Percentiles rank a stretch among this genome's conserved stretches.
Conservation (phyloP, 176 grass and related monocot genomes). For the Chloris gayana region DNA sequence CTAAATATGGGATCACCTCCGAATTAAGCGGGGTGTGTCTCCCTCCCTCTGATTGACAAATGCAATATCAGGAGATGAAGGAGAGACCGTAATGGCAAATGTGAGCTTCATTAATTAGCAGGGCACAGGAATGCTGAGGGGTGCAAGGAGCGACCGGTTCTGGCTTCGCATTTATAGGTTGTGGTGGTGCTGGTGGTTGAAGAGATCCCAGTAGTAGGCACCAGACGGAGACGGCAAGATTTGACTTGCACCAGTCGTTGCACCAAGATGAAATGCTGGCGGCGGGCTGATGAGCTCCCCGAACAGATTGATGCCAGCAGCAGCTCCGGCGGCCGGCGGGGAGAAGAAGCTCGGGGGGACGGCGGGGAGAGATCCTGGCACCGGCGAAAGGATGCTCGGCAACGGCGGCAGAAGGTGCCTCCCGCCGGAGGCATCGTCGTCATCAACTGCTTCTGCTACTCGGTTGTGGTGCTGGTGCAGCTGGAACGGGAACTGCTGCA, state of each 20-base stretch:
- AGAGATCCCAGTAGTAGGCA: conserved; percentile 53
- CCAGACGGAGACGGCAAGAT: conserved; percentile 8
- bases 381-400: conserved; percentile 42
- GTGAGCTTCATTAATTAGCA: too few species aligned
- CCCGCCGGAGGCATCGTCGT: too few species aligned
- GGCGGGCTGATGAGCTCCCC: conserved; percentile 44
- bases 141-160: background rate
- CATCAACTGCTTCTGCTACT: background rate
- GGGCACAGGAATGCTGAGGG: too few species aligned
- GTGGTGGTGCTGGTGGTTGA: background rate
- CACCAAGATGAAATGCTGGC: conserved; percentile 29
- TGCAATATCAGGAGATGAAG: too few species aligned
- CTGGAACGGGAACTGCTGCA: too few species aligned
- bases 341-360: conserved; percentile 47
- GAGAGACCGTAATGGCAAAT: too few species aligned
- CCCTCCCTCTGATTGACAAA: background rate
- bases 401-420: conserved; percentile 22
- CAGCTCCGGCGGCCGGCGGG: background rate
- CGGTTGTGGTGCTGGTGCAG: background rate
- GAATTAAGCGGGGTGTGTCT: background rate
- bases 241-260: background rate
- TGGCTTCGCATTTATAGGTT: background rate
- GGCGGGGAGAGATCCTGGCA: conserved; percentile 26
- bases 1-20: background rate
- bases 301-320: conserved; percentile 33